Evolutionary conservation across 2,329 filamentous ascomycete species (phyloP), one percentile per base, ranked within the genome.

Genomic region (Phaeosphaeria sp.): DNA sequence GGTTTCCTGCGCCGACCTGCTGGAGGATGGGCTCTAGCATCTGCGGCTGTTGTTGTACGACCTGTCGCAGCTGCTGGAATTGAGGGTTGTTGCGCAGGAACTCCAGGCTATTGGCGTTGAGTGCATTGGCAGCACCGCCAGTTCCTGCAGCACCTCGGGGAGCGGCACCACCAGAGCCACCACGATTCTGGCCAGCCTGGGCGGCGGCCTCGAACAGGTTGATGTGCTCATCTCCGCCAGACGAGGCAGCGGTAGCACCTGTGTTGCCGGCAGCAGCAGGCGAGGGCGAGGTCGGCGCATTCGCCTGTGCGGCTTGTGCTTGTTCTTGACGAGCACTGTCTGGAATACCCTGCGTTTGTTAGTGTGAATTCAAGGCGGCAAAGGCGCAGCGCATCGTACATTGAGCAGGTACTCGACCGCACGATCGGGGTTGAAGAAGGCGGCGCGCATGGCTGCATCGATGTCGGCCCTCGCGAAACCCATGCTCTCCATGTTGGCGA

Each of bases 1-100:
- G 95, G 81, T 99, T 99, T 23, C 94, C 94, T 21, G 92, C 90
- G 36, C 92, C 93, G 39, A 99, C 92, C 79, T 97, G 93, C 79
- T 98, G 94, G 55, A 99, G 84, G 67, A 99, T 98, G 6, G 95
- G 94, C 82, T 99, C 95, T 21, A 99, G 89, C 95, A 99, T 99
- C 77, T 95, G 91, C 18, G 95, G 95, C 77, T 98, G 92, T 78
- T 97, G 93, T 80, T 99, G 95, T 46, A 99, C 94, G 21, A 99
- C 90, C 80, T 97, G 93, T 63, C 95, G 90, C 59, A 99, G 87
- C 80, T 99, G 95, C 81, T 98, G 95, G 81, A 99, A 99, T 79
- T 98, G 94, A 22, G 93, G 90, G 77, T 98, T 98, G 79, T 93
- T 92, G 72, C 95, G 90, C 55, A 99, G 83, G 77, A 97, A 98